Percentiles rank a stretch among this genome's conserved stretches.
Conservation (phyloP, 2,329 filamentous ascomycete species). For the Tolypocladium nubicola region DNA sequence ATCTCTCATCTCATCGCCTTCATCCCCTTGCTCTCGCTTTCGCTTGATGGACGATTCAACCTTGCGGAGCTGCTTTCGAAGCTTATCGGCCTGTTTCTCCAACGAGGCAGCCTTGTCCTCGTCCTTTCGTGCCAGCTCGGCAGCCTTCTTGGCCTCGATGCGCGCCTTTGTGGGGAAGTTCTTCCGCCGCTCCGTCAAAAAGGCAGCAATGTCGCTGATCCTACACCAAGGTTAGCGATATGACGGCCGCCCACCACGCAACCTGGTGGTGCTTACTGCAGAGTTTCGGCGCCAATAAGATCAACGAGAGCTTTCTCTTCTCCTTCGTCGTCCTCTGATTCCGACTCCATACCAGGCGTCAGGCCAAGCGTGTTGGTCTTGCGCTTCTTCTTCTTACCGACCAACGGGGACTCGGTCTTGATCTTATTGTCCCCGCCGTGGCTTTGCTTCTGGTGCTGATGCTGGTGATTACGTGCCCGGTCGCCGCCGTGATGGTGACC, state of each 20-base stretch:
- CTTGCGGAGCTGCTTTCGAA: slow-evolving; percentile 54
- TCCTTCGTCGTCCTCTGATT: slow-evolving; percentile 55
- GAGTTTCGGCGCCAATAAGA: slow-evolving; percentile 42
- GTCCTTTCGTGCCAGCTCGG: slow-evolving; percentile 31
- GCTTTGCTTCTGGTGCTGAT: slow-evolving; percentile 9
- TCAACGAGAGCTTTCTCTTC: slow-evolving; percentile 59
- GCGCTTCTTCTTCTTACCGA: slow-evolving; percentile 58
- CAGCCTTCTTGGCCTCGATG: slow-evolving; percentile 50
- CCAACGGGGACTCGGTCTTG: slow-evolving; percentile 31
- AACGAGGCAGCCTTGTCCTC: slow-evolving; percentile 52
- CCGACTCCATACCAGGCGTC: slow-evolving; percentile 53
- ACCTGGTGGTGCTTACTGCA: slow-evolving; percentile 34
- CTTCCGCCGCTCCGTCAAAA: slow-evolving; percentile 70
- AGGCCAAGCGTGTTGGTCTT: slow-evolving; percentile 64
- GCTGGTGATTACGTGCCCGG: slow-evolving; percentile 23
- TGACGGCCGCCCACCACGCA: no score
- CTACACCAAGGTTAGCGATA: slow-evolving; percentile 19
- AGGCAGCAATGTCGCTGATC: slow-evolving; percentile 62
- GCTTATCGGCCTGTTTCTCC: slow-evolving; percentile 50
- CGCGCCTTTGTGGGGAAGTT: slow-evolving; percentile 72
- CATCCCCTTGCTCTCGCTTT: slow-evolving; percentile 57
- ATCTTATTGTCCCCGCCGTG: slow-evolving; percentile 10
- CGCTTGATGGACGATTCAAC: slow-evolving; percentile 61
- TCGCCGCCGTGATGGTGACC: slow-evolving; percentile 31
- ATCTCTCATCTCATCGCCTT: slow-evolving; percentile 54